Evolutionary conservation across 768 basidiomycete species (phyloP), one percentile per base, ranked within the genome.

Genomic region (Hebeloma cylindrosporum): DNA sequence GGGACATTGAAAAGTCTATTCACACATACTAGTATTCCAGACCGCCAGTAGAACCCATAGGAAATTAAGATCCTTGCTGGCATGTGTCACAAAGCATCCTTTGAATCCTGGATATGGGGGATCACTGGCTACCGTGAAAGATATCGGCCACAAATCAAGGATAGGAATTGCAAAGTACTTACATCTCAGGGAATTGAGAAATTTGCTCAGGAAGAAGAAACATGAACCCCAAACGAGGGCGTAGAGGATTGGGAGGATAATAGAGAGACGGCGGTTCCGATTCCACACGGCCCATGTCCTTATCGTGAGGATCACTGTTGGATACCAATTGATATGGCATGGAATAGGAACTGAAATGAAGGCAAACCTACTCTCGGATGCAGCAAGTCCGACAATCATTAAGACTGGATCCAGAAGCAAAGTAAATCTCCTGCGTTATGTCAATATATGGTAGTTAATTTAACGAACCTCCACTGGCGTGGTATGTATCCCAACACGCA

Each of bases 221-320:
- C 37, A 17, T 3, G 38, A 31, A 20, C n/a, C 28, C 44, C 45
- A 51, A 4, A 43, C 23, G 6, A 47, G 7, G 16, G 34, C 3
- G 20, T 32, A 40, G 30, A 17, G 4, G 8, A 45, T 18, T 20
- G 16, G n/a, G 7, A 52, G 43, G 27, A 38, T 18, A 6, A 45
- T 38, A 5, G 38, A 32, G 7, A 48, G 28, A 20, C 43, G 28
- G 9, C 8, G 27, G 11, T 36, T 40, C 9, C 47, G 42, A 18
- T 45, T 40, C 51, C 51, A 52, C 7, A 52, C 43, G 3, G 47
- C 51, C 51, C 51, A 45, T 14, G 43, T 44, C 20, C 51, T 43
- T 20, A 48, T 7, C 1, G 43, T 44, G 7, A 52, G 43, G 32
- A 52, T 38, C 13, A 48, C 51, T 52, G 30, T 2, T 11, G 10